Base-by-base conservation (phyloP, 1,139 yeast species). In the Protomyces pachydermus region DNA sequence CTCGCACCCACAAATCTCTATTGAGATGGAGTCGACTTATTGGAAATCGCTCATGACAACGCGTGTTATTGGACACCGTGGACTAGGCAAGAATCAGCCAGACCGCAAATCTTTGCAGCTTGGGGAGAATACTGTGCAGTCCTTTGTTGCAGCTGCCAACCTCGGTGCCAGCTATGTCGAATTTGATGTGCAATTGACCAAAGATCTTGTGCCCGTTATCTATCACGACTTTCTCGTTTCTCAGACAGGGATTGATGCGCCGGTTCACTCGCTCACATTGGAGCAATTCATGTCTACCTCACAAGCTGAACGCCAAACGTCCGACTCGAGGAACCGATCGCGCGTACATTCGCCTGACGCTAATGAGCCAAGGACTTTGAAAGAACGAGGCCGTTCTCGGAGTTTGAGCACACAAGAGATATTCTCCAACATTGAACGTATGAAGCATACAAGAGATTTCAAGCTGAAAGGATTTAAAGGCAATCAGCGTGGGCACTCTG, bases 171-270 rank as follows among this genome's bases (percentile, higher is more conserved):
- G 77, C 38, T 79, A 78, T 65, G 81, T 78, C 61, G 98, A 93
- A 75, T 93, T 93, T 74, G 98, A 93, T 75, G 98, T 93, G 46
- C 98, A 93, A 74, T 78, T 93, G 69, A 93, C 98, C n/a, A 91
- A 91, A 72, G 98, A 93, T 75, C 80, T 80, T 69, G 85, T 90
- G 12, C 98, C 98, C 1, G 98, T 93, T 12, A 88, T 93, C 48
- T 93, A 93, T 72, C 98, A 93, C 74, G 98, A 93, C 74, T 93
- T 93, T 73, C 76, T 91, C 37, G 97, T 93, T 53, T 96, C 97
- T 1, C 98, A 93, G 74, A 86, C 96, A 2, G 98, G 98, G 12
- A 91, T 89, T 63, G 98, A 93, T 76, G 87, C 91, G 61, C 98
- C 98, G 2, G 91, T 93, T 96, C 97, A 91, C 75, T 84, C 88